These are phyloP conservation scores for Escovopsis sp. DNA, from an alignment of 2,329 filamentous ascomycete genomes.

Conservation along the genomic window DNA sequence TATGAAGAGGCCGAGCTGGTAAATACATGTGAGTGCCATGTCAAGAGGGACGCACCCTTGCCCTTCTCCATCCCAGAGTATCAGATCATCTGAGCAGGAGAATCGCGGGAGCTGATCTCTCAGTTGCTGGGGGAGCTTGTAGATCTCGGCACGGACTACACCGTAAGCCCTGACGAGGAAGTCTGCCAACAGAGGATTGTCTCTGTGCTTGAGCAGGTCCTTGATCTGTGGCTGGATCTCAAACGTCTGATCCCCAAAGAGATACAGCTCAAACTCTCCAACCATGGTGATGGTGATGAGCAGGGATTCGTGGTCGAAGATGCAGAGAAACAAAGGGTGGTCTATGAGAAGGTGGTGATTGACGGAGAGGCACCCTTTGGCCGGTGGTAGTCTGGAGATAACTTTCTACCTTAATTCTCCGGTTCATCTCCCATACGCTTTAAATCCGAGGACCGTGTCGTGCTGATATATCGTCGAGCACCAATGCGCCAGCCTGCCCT, in stretches of 20 bases:
- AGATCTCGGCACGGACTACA: slow-evolving; percentile 3
- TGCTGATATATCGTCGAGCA: too few species aligned
- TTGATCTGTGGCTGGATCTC: neutral
- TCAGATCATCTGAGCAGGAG: slow-evolving; percentile 3
- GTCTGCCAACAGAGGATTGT: slow-evolving; percentile 2
- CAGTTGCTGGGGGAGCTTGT: neutral
- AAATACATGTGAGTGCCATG: slow-evolving; percentile 4
- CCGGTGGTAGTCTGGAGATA: too few species aligned
- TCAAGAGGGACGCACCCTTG: slow-evolving; percentile 3
- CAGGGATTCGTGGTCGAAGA: neutral
- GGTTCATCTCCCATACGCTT: too few species aligned
- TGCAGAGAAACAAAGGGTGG: neutral
- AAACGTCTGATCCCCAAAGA: slow-evolving; percentile 6
- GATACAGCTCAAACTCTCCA: slow-evolving; percentile 2
- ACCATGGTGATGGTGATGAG: neutral
- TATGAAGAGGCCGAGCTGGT: slow-evolving; percentile 4
- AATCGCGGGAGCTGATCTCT: slow-evolving; percentile 3
- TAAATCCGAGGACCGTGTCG: too few species aligned
- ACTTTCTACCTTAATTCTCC: too few species aligned
- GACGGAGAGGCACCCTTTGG: too few species aligned
- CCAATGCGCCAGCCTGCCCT: too few species aligned
- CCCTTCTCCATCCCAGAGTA: slow-evolving; percentile 1
- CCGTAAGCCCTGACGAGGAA: slow-evolving; percentile 4
- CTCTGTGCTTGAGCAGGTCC: neutral
- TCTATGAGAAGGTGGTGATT: too few species aligned